Percentiles rank a stretch among this genome's conserved stretches.
phyloP scores from a whole-genome alignment of 139 green algal species.

The Coelastrella sp. region DNA sequence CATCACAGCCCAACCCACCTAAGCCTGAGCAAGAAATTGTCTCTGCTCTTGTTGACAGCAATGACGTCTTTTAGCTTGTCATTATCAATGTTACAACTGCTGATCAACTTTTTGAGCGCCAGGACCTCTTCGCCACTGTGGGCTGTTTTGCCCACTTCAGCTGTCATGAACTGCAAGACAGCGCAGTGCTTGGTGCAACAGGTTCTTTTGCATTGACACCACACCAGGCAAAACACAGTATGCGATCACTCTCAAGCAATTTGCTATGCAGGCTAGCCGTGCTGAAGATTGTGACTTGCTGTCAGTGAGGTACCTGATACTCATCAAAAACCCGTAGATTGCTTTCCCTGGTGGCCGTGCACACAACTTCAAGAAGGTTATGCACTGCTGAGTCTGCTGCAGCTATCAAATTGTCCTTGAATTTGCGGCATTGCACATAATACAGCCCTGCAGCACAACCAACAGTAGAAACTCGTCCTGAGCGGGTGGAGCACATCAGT shows the following conservation, averaged over 20 bases:
- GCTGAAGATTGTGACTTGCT: neutral
- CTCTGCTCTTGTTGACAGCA: constrained; percentile 53
- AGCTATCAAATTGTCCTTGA: constrained; percentile 71
- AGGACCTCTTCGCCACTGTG: constrained; percentile 76
- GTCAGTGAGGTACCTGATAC: constrained; percentile 54
- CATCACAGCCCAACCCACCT: constrained; percentile 8
- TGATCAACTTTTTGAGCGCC: constrained; percentile 78
- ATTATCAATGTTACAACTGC: constrained; percentile 56
- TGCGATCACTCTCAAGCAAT: neutral
- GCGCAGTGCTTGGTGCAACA: neutral
- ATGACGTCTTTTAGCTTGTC: constrained; percentile 61
- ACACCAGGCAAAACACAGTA: too few relatives aligned
- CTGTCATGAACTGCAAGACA: constrained; percentile 64
- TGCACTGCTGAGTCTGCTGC: constrained; percentile 60
- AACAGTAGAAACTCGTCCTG: neutral
- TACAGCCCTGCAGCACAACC: constrained; percentile 65
- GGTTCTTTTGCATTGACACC: neutral
- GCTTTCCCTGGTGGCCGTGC: constrained; percentile 46
- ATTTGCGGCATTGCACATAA: constrained; percentile 57
- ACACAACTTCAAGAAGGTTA: constrained; percentile 56
- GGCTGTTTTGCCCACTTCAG: constrained; percentile 64
- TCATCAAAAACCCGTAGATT: constrained; percentile 72
- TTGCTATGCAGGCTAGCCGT: too few relatives aligned
- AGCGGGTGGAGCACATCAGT: neutral
- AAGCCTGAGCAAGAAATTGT: constrained; percentile 51